Evolutionary conservation across 257 asterid genomes (phyloP), one percentile per base, ranked within the genome.

Genomic region (Fraxinus pennsylvanica): DNA sequence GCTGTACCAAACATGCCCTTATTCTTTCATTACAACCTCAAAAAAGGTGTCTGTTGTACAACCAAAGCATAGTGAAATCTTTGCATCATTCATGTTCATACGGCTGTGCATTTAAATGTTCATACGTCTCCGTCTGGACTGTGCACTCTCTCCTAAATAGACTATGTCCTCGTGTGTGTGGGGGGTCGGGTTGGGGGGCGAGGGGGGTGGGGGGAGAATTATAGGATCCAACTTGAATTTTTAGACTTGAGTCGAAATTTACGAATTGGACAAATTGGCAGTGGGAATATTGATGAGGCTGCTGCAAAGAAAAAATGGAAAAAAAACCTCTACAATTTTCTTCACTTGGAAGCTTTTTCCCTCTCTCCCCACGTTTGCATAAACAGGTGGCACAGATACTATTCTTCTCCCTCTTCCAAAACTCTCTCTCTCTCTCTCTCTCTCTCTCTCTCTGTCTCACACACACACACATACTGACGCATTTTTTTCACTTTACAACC

Each of bases 401-500:
- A 63, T 21, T 76, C 63, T 74, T 73, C 38, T 41, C 68, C 61
- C 81, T 73, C 76, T 72, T 19, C 29, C 69, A 21, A 80, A 70
- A 65, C 72, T 57, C 72, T 72, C 71, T 45, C 74, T 68, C 27
- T 25, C 27, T 25, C 27, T 25, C 27, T 73, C 38, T 41, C 68
- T 59, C 81, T 73, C 76, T 72, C 72, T 57, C 72, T 72, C 71
- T 36, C n/a, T n/a, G n/a, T n/a, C 74, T 59, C 80, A 32, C 82
- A 59, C 43, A 72, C 73, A 65, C 43, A n/a, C 70, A 5, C 27
- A 32, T 27, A 65, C 79, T 15, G 71, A 19, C 43, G 17, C 76
- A 76, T 77, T 45, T 15, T 82, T 81, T 71, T 5, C 85, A 76
- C 89, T 88, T 87, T 82, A 85, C 91, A 81, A 82, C 91, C 83